Percentiles rank a stretch among this genome's conserved stretches.
These are phyloP conservation scores for Mortierella sp. DNA, from an alignment of 371 early-diverging fungal genomes.

Conservation along the genomic window DNA sequence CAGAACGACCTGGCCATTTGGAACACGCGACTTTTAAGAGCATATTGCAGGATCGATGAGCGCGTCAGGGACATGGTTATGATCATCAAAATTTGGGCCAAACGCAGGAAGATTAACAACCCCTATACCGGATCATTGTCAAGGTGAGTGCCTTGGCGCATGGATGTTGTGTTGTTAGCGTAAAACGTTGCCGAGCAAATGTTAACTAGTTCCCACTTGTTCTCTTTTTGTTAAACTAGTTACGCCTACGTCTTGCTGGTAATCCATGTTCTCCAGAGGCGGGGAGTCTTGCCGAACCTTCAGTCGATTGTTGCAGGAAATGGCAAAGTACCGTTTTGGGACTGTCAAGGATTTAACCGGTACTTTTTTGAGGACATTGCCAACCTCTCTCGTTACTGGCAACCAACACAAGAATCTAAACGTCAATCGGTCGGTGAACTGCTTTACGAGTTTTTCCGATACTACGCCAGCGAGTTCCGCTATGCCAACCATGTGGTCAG, in stretches of 20 bases:
- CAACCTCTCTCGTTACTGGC: slow-evolving; percentile 71
- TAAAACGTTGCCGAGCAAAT: background rate
- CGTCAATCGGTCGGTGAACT: slow-evolving; percentile 77
- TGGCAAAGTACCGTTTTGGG: slow-evolving; percentile 47
- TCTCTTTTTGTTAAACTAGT: slow-evolving; percentile 16
- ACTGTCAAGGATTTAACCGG: slow-evolving; percentile 64
- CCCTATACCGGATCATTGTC: slow-evolving; percentile 59
- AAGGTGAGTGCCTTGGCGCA: slow-evolving; percentile 22
- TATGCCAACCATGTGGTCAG: slow-evolving; percentile 82
- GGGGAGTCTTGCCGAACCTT: slow-evolving; percentile 56
- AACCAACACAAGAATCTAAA: slow-evolving; percentile 41
- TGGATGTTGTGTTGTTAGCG: background rate
- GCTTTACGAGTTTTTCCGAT: slow-evolving; percentile 86
- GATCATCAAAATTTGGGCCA: slow-evolving; percentile 86
- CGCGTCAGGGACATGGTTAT: slow-evolving; percentile 79
- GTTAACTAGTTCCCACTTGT: background rate
- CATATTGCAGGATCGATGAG: slow-evolving; percentile 80
- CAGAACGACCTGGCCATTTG: slow-evolving; percentile 82
- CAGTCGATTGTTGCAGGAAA: slow-evolving; percentile 44
- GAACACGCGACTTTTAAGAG: slow-evolving; percentile 80
- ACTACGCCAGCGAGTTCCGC: slow-evolving; percentile 82
- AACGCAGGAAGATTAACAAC: slow-evolving; percentile 76
- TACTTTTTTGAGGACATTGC: slow-evolving; percentile 80
- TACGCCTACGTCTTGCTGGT: slow-evolving; percentile 76
- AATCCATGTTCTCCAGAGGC: slow-evolving; percentile 78